phyloP scores from a whole-genome alignment of 2,329 filamentous ascomycete genomes.

The Trichoderma atroviride region DNA sequence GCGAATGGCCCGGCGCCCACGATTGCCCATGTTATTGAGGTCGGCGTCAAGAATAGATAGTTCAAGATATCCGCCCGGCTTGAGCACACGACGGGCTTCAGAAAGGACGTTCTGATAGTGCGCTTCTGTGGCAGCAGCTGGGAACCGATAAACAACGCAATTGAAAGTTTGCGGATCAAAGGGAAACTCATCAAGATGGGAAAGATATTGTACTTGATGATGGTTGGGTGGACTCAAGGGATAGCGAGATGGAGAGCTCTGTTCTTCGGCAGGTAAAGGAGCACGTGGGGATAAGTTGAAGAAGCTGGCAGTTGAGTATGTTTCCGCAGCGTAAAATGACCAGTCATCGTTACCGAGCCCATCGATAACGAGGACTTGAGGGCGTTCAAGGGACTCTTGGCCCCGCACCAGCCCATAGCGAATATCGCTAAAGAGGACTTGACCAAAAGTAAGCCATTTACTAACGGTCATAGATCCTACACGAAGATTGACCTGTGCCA shows the following conservation, averaged over 20 bases:
- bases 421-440: conserved; percentile 79
- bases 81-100: conserved; percentile 76
- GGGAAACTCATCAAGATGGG: conserved; percentile 67
- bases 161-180: conserved; percentile 77
- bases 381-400: conserved; percentile 47
- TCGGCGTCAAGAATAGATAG: conserved; percentile 77
- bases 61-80: conserved; percentile 79
- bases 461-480: conserved; percentile 82
- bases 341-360: conserved; percentile 86
- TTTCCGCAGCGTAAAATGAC: conserved; percentile 84
- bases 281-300: conserved; percentile 72
- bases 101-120: conserved; percentile 71
- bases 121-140: conserved; percentile 66
- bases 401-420: conserved; percentile 66
- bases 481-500: conserved; percentile 73
- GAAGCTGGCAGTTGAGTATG: conserved; percentile 73
- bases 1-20: conserved; percentile 68
- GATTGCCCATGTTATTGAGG: conserved; percentile 78
- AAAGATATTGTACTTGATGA: conserved; percentile 70
- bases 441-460: conserved; percentile 85
- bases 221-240: conserved; percentile 68
- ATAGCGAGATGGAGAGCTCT: conserved; percentile 48
- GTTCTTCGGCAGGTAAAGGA: conserved; percentile 51
- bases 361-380: conserved; percentile 74
- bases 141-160: conserved; percentile 76